Base-by-base conservation (phyloP, 2,329 filamentous ascomycete genomes). In the Lecanosticta acicola region DNA sequence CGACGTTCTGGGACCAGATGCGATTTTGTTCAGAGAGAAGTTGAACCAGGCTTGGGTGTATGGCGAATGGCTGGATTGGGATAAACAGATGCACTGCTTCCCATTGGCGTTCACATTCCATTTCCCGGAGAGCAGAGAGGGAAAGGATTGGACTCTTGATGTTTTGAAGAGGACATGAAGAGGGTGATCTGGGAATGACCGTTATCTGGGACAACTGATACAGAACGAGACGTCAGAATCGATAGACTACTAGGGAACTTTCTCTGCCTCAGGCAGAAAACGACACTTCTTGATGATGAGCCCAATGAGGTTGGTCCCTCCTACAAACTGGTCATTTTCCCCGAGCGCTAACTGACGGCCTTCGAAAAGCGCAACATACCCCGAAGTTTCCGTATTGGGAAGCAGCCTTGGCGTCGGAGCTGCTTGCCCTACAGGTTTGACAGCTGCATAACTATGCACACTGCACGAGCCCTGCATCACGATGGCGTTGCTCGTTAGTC, bases 61-160 rank as follows among this genome's bases (percentile, higher is more conserved):
- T 1, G 78, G 78, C 0, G 66, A 75, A 45, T 81, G 78, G 79
- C 53, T 81, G 33, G 66, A 77, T 8, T 81, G 78, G 78, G 71
- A 77, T 14, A 72, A 72, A 14, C 75, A 80, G 62, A 81, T 81
- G 74, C 78, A 81, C 59, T 78, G 75, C 48, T 81, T 80, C 42
- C 69, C 75, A 1, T 59, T 81, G 29, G 71, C 73, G 1, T 72
- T 70, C 37, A 62, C 66, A 1, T 79, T 75, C 51, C 68, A 68
- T 0, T 32, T 79, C 19, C 62, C 57, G 3, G 77, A 80, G 53
- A 69, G 72, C 2, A 68, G 64, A 21, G 62, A 73, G 48, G 71
- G 60, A 0, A 63, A 71, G 21, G 63, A 71, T 1, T 78, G 74
- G 71, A 62, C 75, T 0, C 43, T 73, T 1, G 64, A 70, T 48